phyloP scores from a whole-genome alignment of 2,329 filamentous ascomycete species.

The Zasmidium citrigriseum region DNA sequence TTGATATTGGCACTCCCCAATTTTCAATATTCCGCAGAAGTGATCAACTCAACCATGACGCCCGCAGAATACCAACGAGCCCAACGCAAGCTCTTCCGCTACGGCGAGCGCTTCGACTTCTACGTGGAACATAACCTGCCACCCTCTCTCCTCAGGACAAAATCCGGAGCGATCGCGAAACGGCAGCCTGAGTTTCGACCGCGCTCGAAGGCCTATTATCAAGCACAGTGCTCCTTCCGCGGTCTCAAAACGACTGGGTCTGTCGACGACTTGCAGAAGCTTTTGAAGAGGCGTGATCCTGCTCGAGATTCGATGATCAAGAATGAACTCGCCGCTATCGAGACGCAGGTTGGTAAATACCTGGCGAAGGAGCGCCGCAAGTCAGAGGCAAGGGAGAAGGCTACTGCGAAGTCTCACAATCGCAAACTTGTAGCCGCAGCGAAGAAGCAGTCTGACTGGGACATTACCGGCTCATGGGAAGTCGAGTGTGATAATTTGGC shows the following conservation, averaged over 20 bases:
- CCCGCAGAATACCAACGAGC: neutral
- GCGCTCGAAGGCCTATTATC: constrained; percentile 6
- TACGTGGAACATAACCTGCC: constrained; percentile 7
- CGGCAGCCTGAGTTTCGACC: constrained; percentile 7
- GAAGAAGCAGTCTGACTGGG: constrained; percentile 8
- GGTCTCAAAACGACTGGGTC: constrained; percentile 3
- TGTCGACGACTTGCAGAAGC: constrained; percentile 7
- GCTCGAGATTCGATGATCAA: neutral
- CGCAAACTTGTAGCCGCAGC: constrained; percentile 3
- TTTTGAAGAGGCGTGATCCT: constrained; percentile 1
- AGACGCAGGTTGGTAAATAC: neutral
- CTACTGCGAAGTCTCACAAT: neutral
- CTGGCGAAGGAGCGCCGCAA: neutral
- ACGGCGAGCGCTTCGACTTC: constrained; percentile 2
- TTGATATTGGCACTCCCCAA: too few relatives aligned
- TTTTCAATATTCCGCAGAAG: too few relatives aligned
- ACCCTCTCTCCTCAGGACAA: neutral
- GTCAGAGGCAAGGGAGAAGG: constrained; percentile 44
- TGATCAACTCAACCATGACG: neutral
- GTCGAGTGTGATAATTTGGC: constrained; percentile 7
- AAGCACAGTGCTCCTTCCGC: constrained; percentile 17
- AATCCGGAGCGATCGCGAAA: constrained; percentile 4
- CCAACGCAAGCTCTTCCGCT: neutral
- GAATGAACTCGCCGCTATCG: neutral
- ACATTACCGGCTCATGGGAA: constrained; percentile 6